phyloP scores from a whole-genome alignment of 345 rosid species.

The Brassica cretica region DNA sequence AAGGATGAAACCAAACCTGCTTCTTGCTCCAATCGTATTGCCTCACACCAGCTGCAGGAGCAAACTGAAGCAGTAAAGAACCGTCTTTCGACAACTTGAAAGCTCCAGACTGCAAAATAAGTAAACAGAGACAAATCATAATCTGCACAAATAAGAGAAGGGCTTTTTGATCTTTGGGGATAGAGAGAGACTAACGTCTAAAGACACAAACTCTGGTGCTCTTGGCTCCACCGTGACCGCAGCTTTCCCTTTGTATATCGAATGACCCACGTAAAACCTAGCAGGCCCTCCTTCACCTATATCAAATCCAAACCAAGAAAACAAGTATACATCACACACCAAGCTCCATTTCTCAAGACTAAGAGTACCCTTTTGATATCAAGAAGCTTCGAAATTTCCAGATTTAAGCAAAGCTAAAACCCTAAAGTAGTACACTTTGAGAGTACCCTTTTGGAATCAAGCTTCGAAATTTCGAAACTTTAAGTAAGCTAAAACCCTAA shows the following conservation, averaged over 20 bases:
- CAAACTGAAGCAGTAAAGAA: constrained; percentile 71
- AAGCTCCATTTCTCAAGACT: neutral
- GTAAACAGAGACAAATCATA: neutral
- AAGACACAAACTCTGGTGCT: constrained; percentile 75
- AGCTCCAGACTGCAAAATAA: constrained; percentile 72
- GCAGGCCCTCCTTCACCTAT: constrained; percentile 53
- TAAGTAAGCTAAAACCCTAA: constrained; percentile 25
- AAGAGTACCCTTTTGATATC: neutral
- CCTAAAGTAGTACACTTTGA: constrained; percentile 16
- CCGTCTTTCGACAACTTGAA: constrained; percentile 73
- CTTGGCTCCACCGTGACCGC: constrained; percentile 78
- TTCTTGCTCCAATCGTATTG: constrained; percentile 91
- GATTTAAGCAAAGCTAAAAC: constrained; percentile 12
- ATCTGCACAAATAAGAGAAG: neutral
- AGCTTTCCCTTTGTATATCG: constrained; percentile 96
- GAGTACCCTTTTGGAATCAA: constrained; percentile 7
- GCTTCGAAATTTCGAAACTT: neutral
- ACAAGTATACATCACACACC: constrained; percentile 10
- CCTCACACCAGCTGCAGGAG: constrained; percentile 76
- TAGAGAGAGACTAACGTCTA: constrained; percentile 53
- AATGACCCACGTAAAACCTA: constrained; percentile 74
- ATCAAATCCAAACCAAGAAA: constrained; percentile 4
- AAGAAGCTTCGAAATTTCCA: constrained; percentile 5
- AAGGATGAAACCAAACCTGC: constrained; percentile 53
- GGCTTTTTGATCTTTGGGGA: neutral